phyloP scores from a whole-genome alignment of 495 filamentous ascomycete species.

The Aspergillus hancockii region DNA sequence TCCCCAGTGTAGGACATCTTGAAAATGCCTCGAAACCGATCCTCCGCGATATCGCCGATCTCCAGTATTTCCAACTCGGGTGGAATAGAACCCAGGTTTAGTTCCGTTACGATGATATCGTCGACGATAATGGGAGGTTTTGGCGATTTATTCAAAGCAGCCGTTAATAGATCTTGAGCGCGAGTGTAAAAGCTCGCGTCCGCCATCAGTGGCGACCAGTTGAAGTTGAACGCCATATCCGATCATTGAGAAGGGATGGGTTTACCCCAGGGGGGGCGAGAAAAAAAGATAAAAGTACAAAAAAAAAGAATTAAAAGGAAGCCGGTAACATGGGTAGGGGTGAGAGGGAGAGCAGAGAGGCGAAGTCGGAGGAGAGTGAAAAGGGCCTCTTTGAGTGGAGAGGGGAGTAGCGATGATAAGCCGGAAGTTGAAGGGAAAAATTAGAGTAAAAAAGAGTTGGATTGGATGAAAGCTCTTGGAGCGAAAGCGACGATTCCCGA shows the following conservation, averaged over 20 bases:
- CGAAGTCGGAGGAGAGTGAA: background rate
- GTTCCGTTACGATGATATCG: constrained; percentile 96
- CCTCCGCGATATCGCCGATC: constrained; percentile 94
- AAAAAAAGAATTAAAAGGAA: background rate
- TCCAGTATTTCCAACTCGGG: constrained; percentile 95
- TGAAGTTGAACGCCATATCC: constrained; percentile 99
- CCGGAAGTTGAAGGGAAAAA: constrained; percentile 17
- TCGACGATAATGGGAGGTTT: constrained; percentile 99
- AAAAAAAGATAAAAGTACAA: constrained; percentile 2
- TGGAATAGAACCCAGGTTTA: constrained; percentile 90
- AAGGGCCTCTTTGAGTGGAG: constrained; percentile 13
- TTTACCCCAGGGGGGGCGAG: constrained; percentile 7
- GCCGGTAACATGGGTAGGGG: constrained; percentile 3
- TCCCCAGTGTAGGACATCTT: constrained; percentile 98
- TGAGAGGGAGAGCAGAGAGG: background rate
- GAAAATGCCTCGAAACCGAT: constrained; percentile 96
- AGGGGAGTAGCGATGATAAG: constrained; percentile 22
- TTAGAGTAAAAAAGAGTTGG: constrained; percentile 12
- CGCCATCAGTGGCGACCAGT: constrained; percentile 98
- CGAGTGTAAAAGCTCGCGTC: constrained; percentile 86
- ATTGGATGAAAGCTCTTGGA: background rate
- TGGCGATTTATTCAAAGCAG: constrained; percentile 94
- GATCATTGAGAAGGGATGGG: constrained; percentile 32
- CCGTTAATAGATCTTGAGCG: constrained; percentile 90
- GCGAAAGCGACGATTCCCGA: constrained; percentile 20